Percentiles rank a stretch among this genome's conserved stretches.
Conservation (phyloP, 352 stramenopile genomes). For the Phytophthora palmivora region DNA sequence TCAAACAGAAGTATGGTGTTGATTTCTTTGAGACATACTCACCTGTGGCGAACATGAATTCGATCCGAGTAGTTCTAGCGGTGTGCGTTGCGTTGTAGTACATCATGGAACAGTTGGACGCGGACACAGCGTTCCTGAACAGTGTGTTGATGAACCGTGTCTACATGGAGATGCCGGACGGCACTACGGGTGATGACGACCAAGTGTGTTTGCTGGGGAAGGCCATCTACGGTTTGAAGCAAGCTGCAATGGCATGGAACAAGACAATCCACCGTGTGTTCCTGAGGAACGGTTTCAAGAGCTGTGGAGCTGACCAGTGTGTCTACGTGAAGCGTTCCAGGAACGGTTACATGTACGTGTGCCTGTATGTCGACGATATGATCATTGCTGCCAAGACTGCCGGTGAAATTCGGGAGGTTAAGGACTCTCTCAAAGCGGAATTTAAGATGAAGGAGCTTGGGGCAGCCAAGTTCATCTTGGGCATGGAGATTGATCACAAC, state of each 20-base stretch:
- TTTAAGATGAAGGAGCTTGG: conserved; percentile 38
- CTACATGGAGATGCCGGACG: conserved; percentile 19
- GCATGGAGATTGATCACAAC: conserved; percentile 27
- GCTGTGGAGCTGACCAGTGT: conserved; percentile 26
- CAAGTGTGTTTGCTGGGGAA: conserved; percentile 17
- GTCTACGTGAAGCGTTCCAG: conserved; percentile 15
- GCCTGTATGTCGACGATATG: no score
- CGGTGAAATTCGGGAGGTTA: conserved; percentile 13
- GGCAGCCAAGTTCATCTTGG: no score
- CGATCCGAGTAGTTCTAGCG: not conserved
- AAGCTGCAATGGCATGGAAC: conserved; percentile 31
- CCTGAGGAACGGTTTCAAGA: no score
- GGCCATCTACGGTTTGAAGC: conserved; percentile 25
- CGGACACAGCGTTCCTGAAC: conserved; percentile 45
- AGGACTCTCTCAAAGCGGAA: conserved; percentile 12
- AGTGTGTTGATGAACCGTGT: conserved; percentile 8
- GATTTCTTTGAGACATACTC: no score
- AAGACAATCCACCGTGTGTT: conserved; percentile 4
- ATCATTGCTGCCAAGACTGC: conserved; percentile 7
- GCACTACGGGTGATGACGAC: not conserved
- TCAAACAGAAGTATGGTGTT: no score
- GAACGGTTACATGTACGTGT: conserved; percentile 17
- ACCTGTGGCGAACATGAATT: no score
- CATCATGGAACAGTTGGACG: conserved; percentile 40
- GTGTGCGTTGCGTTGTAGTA: conserved; percentile 20